phyloP scores from a whole-genome alignment of 352 stramenopile species.

The Globisporangium cylindrosporum region DNA sequence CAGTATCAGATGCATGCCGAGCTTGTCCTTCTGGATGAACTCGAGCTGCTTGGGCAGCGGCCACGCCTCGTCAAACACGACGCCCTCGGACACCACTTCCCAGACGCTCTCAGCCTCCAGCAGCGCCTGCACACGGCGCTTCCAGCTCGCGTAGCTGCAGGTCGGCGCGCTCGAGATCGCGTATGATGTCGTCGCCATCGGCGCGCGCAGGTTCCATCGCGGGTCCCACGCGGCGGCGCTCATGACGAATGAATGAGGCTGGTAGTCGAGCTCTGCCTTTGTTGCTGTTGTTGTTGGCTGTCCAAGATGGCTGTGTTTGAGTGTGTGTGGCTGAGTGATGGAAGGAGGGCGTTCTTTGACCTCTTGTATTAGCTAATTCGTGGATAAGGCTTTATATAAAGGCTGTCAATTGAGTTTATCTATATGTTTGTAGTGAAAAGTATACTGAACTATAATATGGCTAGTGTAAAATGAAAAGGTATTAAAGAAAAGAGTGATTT shows the following conservation, averaged over 20 bases:
- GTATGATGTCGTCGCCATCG: background rate
- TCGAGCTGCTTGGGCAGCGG: slow-evolving; percentile 16
- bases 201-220: slow-evolving; percentile 10
- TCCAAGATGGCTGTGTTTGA: background rate
- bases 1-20: slow-evolving; percentile 10
- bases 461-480: background rate
- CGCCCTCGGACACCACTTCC: slow-evolving; percentile 13
- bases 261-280: background rate
- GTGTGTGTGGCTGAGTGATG: background rate
- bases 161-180: too few species aligned
- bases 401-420: background rate
- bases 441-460: background rate
- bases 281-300: background rate
- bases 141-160: slow-evolving; percentile 9
- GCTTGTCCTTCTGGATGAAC: slow-evolving; percentile 17
- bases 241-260: slow-evolving; percentile 2
- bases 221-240: slow-evolving; percentile 4
- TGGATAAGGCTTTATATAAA: background rate
- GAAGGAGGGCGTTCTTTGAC: background rate
- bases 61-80: slow-evolving; percentile 14
- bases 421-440: background rate
- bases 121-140: slow-evolving; percentile 12
- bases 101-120: slow-evolving; percentile 15
- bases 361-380: background rate
- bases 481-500: background rate